Evolutionary conservation across 192 early-diverging fungal species (phyloP).

Genomic region (Backusella luteola): DNA sequence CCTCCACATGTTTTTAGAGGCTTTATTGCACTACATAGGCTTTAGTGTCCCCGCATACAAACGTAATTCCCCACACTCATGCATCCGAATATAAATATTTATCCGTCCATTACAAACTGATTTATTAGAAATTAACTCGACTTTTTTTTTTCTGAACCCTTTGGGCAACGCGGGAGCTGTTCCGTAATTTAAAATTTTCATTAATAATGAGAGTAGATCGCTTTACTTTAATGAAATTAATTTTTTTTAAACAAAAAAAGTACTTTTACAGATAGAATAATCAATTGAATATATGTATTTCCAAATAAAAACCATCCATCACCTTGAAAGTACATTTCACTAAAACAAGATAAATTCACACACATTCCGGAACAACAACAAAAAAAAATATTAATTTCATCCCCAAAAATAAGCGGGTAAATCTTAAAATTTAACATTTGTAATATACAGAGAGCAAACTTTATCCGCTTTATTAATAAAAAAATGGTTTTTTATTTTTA

Average conservation of each 20-base stretch:
- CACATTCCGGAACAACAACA: background rate
- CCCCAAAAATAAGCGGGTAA: background rate
- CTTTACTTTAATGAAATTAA: background rate
- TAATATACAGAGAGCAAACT: background rate
- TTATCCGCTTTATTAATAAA: slow-evolving; percentile 1
- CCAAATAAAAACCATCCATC: too few relatives aligned
- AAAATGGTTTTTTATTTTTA: background rate
- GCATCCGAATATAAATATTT: background rate
- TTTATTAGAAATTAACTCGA: background rate
- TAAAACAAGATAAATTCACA: background rate
- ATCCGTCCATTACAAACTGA: background rate
- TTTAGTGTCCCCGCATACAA: background rate
- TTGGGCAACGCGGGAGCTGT: background rate
- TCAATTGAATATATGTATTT: too few relatives aligned
- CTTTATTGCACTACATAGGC: background rate
- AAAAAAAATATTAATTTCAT: background rate
- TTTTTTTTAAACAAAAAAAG: background rate
- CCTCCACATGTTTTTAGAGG: background rate
- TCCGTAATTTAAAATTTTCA: background rate
- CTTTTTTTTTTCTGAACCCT: background rate
- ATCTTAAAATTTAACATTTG: background rate
- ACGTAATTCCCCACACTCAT: background rate
- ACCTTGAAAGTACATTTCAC: background rate
- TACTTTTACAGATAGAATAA: too few relatives aligned
- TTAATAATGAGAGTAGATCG: background rate